phyloP scores from a whole-genome alignment of 768 basidiomycete genomes.

The Tricholoma furcatifolium region DNA sequence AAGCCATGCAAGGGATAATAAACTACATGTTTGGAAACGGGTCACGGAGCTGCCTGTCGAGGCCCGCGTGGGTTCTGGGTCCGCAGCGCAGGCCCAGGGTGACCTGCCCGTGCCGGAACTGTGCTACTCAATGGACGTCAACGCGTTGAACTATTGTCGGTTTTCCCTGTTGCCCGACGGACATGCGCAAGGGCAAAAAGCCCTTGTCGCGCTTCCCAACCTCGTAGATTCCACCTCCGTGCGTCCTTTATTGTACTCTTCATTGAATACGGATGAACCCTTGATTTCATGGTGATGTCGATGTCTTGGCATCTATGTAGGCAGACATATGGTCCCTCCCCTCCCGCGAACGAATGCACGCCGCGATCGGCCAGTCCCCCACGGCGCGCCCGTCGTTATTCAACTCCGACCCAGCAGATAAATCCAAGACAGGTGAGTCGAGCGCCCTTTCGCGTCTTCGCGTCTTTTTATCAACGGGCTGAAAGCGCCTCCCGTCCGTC shows the following conservation, averaged over 20 bases:
- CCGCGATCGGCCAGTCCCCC: conserved; percentile 71
- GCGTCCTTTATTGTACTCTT: not conserved
- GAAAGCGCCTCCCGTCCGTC: no score
- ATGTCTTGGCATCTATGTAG: conserved; percentile 46
- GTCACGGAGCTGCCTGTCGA: conserved; percentile 42
- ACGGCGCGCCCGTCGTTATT: conserved; percentile 31
- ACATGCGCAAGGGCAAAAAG: conserved; percentile 31
- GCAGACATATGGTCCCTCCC: conserved; percentile 89
- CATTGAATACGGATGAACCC: not conserved
- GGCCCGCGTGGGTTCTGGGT: conserved; percentile 48
- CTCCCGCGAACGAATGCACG: conserved; percentile 65
- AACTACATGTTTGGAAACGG: conserved; percentile 72
- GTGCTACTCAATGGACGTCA: conserved; percentile 78
- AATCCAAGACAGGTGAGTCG: conserved; percentile 53
- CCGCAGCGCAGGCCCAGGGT: conserved; percentile 44
- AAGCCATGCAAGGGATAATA: conserved; percentile 87
- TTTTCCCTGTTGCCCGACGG: conserved; percentile 67
- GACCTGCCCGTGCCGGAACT: conserved; percentile 50
- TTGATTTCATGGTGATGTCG: not conserved
- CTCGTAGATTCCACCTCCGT: conserved; percentile 70
- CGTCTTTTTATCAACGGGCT: not conserved
- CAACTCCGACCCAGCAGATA: conserved; percentile 46
- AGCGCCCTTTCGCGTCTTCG: no score
- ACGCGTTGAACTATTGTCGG: conserved; percentile 91
- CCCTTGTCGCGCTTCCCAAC: conserved; percentile 81